Base-by-base conservation (phyloP, 2,329 filamentous ascomycete genomes). In the Sclerotinia glacialis region DNA sequence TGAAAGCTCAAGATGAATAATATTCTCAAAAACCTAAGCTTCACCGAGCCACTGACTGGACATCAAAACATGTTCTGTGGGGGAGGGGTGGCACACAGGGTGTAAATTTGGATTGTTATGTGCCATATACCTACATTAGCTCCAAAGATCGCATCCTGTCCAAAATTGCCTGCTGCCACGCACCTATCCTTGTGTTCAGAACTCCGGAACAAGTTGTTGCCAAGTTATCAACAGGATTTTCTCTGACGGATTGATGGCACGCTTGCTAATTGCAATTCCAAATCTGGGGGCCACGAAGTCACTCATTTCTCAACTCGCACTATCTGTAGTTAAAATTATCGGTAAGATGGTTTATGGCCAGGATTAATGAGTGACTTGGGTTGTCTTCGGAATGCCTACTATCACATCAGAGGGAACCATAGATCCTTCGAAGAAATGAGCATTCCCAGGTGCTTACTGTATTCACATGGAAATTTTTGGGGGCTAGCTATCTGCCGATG, bases 121-220 rank as follows among this genome's bases (percentile, higher is more conserved):
- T 37, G 44, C 44, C 28, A 31, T 60, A 37, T 60, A 34, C 12
- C 18, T 34, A 46, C 28, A 47, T 34, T 47, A 7, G 42, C 21
- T 60, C 11, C 31, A 28, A 28, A 42, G 5, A 47, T 47, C 11
- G 14, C 16, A 46, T 60, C 12, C 42, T 47, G 12, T 37, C 2
- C 28, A 34, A 47, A 34, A 37, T 47, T 60, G 28, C 56, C 40
- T 58, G 26, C 37, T 60, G 21, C 58, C 58, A 60, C n/a, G 58
- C 44, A 44, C 9, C 21, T 47, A 60, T 49, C 58, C 58, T 37
- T 49, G 44, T 34, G 11, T 8, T 2, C 12, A 12, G 49, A 49
- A 26, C 28, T 60, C 44, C n/a, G 47, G 28, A 23, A 47, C 1
- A 23, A 1, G 37, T 37, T 11, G n/a, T 23, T 54, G 21, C 5